Evolutionary conservation across 345 rosid genomes (phyloP).

Genomic region (Carallia brachiata): DNA sequence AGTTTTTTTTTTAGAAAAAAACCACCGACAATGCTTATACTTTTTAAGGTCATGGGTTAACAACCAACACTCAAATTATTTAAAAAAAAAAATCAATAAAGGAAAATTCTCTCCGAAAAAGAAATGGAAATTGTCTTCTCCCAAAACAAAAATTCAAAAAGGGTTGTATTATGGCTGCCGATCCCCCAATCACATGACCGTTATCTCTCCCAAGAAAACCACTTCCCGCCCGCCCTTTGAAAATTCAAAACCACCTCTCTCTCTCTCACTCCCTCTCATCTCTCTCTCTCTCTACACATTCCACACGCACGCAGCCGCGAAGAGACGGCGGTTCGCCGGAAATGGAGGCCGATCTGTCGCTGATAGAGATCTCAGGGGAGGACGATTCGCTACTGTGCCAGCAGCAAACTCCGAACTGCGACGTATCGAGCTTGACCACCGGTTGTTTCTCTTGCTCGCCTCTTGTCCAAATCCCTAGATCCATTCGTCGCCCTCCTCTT

Average conservation of each 20-base stretch:
- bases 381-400: conserved; percentile 52
- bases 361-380: conserved; percentile 62
- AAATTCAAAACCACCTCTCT: conserved; percentile 21
- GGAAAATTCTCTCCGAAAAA: too few relatives aligned
- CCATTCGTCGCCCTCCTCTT: conserved; percentile 30
- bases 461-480: conserved; percentile 47
- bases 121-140: too few relatives aligned
- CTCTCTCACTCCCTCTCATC: neutral
- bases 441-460: conserved; percentile 63
- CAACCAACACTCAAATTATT: too few relatives aligned
- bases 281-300: neutral
- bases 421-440: conserved; percentile 22
- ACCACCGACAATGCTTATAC: too few relatives aligned
- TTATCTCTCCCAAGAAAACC: neutral
- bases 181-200: neutral
- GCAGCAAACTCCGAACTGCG: conserved; percentile 30
- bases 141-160: neutral
- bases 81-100: too few relatives aligned
- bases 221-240: conserved; percentile 23
- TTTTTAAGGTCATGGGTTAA: too few relatives aligned
- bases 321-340: neutral
- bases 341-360: conserved; percentile 63
- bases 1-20: too few relatives aligned
- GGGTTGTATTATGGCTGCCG: too few relatives aligned
- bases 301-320: neutral